Conservation (phyloP, 257 asterid genomes). For the Nicotiana sylvestris region DNA sequence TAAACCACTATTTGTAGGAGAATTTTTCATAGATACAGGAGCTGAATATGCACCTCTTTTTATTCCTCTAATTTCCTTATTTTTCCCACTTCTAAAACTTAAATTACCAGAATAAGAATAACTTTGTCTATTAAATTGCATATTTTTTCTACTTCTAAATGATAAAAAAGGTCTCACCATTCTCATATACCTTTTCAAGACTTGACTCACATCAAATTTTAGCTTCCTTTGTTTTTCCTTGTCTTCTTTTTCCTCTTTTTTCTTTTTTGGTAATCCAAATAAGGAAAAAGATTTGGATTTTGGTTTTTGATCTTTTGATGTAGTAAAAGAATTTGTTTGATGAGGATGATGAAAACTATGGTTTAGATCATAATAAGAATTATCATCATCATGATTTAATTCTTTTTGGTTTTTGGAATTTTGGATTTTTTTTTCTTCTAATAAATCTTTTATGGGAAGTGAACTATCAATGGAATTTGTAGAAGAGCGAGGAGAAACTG, state of each 20-base stretch:
- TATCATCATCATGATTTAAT: not conserved
- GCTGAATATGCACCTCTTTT: slow-evolving; percentile 60
- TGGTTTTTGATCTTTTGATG: slow-evolving; percentile 22
- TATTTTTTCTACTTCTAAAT: slow-evolving; percentile 22
- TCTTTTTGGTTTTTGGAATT: not conserved
- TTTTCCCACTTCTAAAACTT: slow-evolving; percentile 36
- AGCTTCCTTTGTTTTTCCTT: slow-evolving; percentile 40
- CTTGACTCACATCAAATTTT: slow-evolving; percentile 44
- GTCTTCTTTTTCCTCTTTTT: slow-evolving; percentile 31
- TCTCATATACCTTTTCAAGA: slow-evolving; percentile 54
- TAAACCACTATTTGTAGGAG: slow-evolving; percentile 84
- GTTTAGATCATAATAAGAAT: slow-evolving; percentile 7
- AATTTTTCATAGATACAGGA: slow-evolving; percentile 69
- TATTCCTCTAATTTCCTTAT: slow-evolving; percentile 23
- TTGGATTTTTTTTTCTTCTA: slow-evolving; percentile 9
- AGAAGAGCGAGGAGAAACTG: slow-evolving; percentile 66
- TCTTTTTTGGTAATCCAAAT: slow-evolving; percentile 47
- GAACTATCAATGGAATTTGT: slow-evolving; percentile 59
- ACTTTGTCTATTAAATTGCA: slow-evolving; percentile 28
- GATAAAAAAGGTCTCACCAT: slow-evolving; percentile 56
- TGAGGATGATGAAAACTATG: not conserved
- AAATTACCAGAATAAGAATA: slow-evolving; percentile 67
- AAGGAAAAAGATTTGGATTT: slow-evolving; percentile 61
- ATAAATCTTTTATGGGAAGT: slow-evolving; percentile 43
- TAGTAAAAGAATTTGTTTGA: not conserved